Conservation (phyloP, 176 grass and related monocot genomes). For the Poa pratensis region DNA sequence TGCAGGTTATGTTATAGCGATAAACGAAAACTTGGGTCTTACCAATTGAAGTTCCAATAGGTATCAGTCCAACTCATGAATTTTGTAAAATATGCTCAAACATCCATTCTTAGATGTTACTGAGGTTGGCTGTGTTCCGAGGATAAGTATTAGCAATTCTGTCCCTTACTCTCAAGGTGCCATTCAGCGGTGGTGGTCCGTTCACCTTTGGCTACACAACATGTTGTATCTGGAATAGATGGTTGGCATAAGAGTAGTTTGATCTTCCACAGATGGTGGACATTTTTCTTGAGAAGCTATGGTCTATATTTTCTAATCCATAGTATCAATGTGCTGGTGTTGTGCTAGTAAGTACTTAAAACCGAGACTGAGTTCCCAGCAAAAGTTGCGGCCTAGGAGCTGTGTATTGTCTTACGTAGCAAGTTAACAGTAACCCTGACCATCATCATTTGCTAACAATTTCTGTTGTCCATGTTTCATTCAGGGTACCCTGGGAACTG, state of each 20-base stretch:
- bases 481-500: not conserved
- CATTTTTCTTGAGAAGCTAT: not conserved
- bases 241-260: not conserved
- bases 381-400: too few relatives aligned
- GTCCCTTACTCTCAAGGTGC: not conserved
- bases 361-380: not conserved
- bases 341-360: not conserved
- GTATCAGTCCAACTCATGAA: not conserved
- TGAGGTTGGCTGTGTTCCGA: not conserved
- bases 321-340: not conserved
- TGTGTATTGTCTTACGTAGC: not conserved
- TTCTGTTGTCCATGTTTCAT: conserved; percentile 7
- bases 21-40: not conserved
- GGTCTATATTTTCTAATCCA: not conserved
- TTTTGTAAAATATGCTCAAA: not conserved
- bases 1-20: not conserved
- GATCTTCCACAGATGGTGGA: not conserved
- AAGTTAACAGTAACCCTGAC: not conserved
- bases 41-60: not conserved
- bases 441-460: conserved; percentile 10
- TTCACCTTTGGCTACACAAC: not conserved
- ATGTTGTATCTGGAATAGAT: not conserved
- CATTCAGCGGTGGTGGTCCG: not conserved
- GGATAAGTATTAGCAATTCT: not conserved
- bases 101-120: not conserved